phyloP scores from a whole-genome alignment of 306 rosid genomes.

The Astragalus glycyphyllos region DNA sequence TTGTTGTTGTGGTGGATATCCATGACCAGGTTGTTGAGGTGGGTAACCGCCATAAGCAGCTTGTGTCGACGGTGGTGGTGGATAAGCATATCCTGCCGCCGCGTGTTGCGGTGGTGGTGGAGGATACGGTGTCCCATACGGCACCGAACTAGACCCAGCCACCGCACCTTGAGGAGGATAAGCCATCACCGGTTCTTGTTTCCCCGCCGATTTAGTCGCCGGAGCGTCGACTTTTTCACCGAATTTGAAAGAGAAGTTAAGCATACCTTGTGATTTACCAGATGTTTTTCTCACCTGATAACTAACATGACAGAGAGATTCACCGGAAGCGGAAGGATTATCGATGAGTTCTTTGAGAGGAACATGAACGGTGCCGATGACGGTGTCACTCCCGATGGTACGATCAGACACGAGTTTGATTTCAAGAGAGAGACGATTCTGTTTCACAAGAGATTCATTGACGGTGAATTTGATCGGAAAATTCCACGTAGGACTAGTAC shows the following conservation, averaged over 20 bases:
- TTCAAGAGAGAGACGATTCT: conserved; percentile 56
- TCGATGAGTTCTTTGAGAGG: conserved; percentile 69
- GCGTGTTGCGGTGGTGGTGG: background rate
- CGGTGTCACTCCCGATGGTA: conserved; percentile 57
- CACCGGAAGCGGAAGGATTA: conserved; percentile 38
- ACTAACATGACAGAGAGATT: conserved; percentile 42
- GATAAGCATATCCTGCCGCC: background rate
- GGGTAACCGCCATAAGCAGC: conserved; percentile 43
- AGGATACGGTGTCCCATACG: conserved; percentile 34
- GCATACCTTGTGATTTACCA: conserved; percentile 60
- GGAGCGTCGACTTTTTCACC: conserved; percentile 21
- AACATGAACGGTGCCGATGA: conserved; percentile 59
- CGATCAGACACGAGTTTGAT: conserved; percentile 61
- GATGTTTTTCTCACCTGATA: conserved; percentile 69
- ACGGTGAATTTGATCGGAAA: conserved; percentile 54
- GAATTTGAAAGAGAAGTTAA: conserved; percentile 59
- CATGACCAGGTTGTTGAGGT: conserved; percentile 18
- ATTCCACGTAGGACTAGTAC: conserved; percentile 70
- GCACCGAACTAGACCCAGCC: conserved; percentile 42
- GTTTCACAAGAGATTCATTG: conserved; percentile 47
- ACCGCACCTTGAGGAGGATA: conserved; percentile 29
- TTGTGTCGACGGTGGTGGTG: conserved; percentile 21
- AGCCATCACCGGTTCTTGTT: conserved; percentile 40
- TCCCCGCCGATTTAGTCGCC: background rate
- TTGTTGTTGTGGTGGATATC: conserved; percentile 38